Base-by-base conservation (phyloP, 2,329 filamentous ascomycete species). In the Claviceps pazoutovae region DNA sequence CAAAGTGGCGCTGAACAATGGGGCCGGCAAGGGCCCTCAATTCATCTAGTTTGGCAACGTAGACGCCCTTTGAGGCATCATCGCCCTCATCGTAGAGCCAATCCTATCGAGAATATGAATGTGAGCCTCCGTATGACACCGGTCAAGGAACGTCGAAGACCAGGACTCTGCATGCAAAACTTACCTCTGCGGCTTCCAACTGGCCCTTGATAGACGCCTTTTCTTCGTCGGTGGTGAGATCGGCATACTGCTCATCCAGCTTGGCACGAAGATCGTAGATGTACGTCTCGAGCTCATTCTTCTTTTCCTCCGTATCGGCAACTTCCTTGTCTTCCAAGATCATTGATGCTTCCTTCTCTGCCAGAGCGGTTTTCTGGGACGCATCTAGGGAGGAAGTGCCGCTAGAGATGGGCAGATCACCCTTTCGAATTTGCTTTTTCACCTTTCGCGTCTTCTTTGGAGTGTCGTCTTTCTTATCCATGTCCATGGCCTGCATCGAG, bases 401-500 rank as follows among this genome's bases (percentile, higher is more conserved):
- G 55, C 86, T 79, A 53, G 86, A 82, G 59, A 98, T 84, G 56
- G 90, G 88, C 52, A 98, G 78, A 59, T 97, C 91, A 58, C 93
- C 93, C 78, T 96, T 97, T 71, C 91, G 87, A 58, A 96, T 86
- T 74, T 97, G 91, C 81, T 97, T 98, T 86, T 96, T 97, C 61
- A 98, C 88, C 76, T 96, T 97, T 67, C 91, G 85, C 51, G 82
- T 95, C 84, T 89, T 88, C 84, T 89, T 88, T 55, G 82, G 72
- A 62, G 76, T 79, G 51, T 82, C 79, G 3, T 79, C 76, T 56
- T 82, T 78, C 60, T 74, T 78, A 59, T 94, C 88, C 49, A 87
- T 91, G 39, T 94, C 88, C 88, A 93, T 94, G 57, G 86, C 84
- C 84, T 88, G 52, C 30, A 41, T 19, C 51, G 42, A 16, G 8